Evolutionary conservation across 2,329 filamentous ascomycete species (phyloP).

Genomic region (Sporothrix schenckii): DNA sequence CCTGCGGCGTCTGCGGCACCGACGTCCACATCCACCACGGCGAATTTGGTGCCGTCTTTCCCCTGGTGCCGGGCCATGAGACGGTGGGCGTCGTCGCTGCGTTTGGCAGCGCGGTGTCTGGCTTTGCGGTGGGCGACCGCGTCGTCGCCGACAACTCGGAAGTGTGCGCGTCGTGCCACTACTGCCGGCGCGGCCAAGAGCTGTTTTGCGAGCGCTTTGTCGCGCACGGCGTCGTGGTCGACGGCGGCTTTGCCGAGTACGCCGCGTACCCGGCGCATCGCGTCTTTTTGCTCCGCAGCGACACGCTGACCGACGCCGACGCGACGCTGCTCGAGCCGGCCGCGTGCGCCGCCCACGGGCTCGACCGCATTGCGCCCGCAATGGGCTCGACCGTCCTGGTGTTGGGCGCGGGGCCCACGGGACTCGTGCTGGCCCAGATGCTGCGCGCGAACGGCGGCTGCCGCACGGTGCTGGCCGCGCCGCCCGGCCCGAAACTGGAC

Average conservation of each 20-base stretch:
- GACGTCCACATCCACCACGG: slow-evolving; percentile 67
- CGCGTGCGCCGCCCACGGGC: slow-evolving; percentile 70
- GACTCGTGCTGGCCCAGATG: slow-evolving; percentile 48
- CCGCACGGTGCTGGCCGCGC: slow-evolving; percentile 72
- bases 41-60: slow-evolving; percentile 67
- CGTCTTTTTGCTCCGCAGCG: slow-evolving; percentile 67
- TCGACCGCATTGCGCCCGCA: slow-evolving; percentile 62
- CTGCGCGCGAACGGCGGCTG: slow-evolving; percentile 45
- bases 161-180: slow-evolving; percentile 72
- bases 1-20: slow-evolving; percentile 65
- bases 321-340: slow-evolving; percentile 71
- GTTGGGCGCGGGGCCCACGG: slow-evolving; percentile 48
- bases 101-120: slow-evolving; percentile 60
- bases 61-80: slow-evolving; percentile 69
- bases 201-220: slow-evolving; percentile 65
- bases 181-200: slow-evolving; percentile 69
- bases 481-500: slow-evolving; percentile 70
- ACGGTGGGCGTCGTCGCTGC: slow-evolving; percentile 67
- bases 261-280: slow-evolving; percentile 55
- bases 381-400: slow-evolving; percentile 43
- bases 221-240: slow-evolving; percentile 65
- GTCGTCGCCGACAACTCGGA: slow-evolving; percentile 68
- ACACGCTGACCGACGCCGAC: slow-evolving; percentile 61
- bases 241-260: slow-evolving; percentile 75
- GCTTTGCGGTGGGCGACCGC: slow-evolving; percentile 63